phyloP scores from a whole-genome alignment of 768 basidiomycete species.

The Lactarius trivialis region DNA sequence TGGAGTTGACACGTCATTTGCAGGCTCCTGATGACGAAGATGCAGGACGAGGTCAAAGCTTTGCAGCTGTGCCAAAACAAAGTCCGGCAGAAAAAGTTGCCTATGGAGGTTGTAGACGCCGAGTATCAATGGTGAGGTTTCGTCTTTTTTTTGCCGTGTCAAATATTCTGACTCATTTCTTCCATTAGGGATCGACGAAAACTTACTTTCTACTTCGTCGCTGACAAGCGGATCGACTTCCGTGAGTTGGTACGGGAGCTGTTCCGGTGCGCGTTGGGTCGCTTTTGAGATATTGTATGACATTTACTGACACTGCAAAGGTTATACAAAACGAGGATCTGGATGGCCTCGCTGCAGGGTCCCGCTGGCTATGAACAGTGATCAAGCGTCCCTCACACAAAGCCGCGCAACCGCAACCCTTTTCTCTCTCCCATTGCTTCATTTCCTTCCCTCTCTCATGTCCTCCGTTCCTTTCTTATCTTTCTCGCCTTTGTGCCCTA shows the following conservation, averaged over 20 bases:
- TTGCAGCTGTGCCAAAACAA: conserved; percentile 87
- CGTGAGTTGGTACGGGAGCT: conserved; percentile 92
- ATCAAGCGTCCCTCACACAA: conserved; percentile 2
- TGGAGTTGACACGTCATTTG: conserved; percentile 6
- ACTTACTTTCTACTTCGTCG: conserved; percentile 95
- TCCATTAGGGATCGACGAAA: conserved; percentile 88
- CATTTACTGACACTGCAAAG: conserved; percentile 32
- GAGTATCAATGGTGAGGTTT: conserved; percentile 90
- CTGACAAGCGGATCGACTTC: conserved; percentile 94
- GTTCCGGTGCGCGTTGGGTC: conserved; percentile 56
- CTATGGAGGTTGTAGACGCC: conserved; percentile 98
- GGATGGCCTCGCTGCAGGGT: conserved; percentile 83
- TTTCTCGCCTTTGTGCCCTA: conserved; percentile 3
- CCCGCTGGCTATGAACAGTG: conserved; percentile 38
- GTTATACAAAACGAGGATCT: conserved; percentile 90
- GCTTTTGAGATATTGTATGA: not conserved
- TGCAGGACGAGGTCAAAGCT: conserved; percentile 88
- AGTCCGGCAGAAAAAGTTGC: conserved; percentile 87
- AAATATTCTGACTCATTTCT: not conserved
- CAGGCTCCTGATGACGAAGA: conserved; percentile 73
- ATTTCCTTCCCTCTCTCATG: not conserved
- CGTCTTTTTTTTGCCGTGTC: not conserved
- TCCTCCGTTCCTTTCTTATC: not conserved
- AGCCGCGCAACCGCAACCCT: not conserved
- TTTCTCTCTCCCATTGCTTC: not conserved